Conservation (phyloP, 257 asterid species). For the Jacaranda copaia region DNA sequence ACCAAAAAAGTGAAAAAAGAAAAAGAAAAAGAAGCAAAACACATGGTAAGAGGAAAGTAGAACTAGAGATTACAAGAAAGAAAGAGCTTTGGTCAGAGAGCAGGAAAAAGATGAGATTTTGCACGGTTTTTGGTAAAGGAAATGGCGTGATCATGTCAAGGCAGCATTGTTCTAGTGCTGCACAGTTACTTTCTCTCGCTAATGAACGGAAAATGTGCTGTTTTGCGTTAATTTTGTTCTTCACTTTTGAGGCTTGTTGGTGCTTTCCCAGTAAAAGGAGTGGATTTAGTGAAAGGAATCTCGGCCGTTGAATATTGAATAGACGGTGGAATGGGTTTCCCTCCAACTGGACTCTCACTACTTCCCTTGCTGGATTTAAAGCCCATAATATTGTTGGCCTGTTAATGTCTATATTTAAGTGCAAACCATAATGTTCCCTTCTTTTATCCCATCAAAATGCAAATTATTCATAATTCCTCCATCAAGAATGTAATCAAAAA, state of each 20-base stretch:
- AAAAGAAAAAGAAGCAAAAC: not conserved
- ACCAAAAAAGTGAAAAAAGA: not conserved
- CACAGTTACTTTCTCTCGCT: too few relatives aligned
- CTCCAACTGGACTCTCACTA: slow-evolving; percentile 27
- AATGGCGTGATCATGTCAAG: too few relatives aligned
- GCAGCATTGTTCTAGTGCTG: too few relatives aligned
- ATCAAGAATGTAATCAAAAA: too few relatives aligned
- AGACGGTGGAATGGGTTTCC: slow-evolving; percentile 35
- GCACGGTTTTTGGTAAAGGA: not conserved
- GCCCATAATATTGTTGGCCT: not conserved
- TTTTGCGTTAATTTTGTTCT: too few relatives aligned
- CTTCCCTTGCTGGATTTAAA: not conserved
- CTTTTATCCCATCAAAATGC: too few relatives aligned
- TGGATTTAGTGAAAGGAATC: not conserved
- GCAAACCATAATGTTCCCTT: too few relatives aligned
- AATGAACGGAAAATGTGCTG: too few relatives aligned
- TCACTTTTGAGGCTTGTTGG: not conserved
- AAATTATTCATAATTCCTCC: too few relatives aligned
- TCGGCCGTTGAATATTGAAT: slow-evolving; percentile 27
- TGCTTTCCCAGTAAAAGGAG: not conserved
- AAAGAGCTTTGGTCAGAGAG: not conserved
- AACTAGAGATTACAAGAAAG: not conserved
- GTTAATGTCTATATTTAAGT: not conserved
- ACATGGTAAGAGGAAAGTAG: not conserved
- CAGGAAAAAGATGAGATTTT: not conserved